Conservation (phyloP, 257 asterid genomes). For the Jacaranda mimosifolia region DNA sequence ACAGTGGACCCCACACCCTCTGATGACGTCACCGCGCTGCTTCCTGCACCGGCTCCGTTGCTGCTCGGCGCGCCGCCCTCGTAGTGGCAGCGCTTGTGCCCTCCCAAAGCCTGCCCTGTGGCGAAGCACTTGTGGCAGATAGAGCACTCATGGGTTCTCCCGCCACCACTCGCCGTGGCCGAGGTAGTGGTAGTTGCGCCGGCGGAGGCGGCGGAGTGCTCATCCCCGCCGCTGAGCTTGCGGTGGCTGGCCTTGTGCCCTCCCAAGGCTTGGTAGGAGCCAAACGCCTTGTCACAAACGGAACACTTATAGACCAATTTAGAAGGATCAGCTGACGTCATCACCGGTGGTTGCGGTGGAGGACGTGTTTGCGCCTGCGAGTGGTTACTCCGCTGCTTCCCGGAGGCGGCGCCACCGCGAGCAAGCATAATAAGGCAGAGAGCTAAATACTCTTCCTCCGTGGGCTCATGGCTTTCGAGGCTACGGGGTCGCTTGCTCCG, state of each 20-base stretch:
- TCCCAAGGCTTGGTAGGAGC: constrained; percentile 70
- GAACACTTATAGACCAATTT: constrained; percentile 52
- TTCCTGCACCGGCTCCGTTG: constrained; percentile 38
- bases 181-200: background rate
- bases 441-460: constrained; percentile 59
- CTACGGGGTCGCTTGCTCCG: constrained; percentile 58
- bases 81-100: constrained; percentile 72
- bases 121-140: constrained; percentile 64
- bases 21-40: constrained; percentile 48
- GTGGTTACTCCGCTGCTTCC: background rate
- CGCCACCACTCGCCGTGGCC: constrained; percentile 31
- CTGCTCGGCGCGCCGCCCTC: constrained; percentile 47
- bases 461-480: constrained; percentile 5
- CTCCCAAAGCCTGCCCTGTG: constrained; percentile 69
- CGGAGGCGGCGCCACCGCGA: constrained; percentile 44
- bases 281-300: constrained; percentile 54
- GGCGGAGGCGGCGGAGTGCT: constrained; percentile 35
- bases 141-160: constrained; percentile 63
- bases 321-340: constrained; percentile 20
- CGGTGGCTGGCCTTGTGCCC: constrained; percentile 84
- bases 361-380: background rate
- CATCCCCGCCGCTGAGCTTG: constrained; percentile 38
- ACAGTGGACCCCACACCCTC: constrained; percentile 53
- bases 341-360: constrained; percentile 13
- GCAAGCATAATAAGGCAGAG: constrained; percentile 76